Evolutionary conservation across 371 early-diverging fungal species (phyloP).

Genomic region (Syncephalastrum contaminatum): DNA sequence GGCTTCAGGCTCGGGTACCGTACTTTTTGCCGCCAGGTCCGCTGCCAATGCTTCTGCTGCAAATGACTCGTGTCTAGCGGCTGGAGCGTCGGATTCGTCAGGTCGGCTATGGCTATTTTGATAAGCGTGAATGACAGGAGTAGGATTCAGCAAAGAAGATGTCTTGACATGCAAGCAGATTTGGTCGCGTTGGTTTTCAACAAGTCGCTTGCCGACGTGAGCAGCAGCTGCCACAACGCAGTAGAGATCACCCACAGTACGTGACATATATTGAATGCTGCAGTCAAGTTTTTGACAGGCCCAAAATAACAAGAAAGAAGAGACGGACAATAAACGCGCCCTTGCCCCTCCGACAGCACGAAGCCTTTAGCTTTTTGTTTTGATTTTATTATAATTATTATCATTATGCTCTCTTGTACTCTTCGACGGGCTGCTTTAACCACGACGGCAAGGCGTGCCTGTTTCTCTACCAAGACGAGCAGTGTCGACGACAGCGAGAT

Average conservation of each 20-base stretch:
- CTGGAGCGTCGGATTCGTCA: not conserved
- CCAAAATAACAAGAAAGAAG: not conserved
- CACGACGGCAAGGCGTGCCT: no score
- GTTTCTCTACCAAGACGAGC: no score
- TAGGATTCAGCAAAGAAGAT: conserved; percentile 41
- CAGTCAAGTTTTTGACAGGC: not conserved
- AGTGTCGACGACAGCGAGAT: conserved; percentile 73
- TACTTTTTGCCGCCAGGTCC: not conserved
- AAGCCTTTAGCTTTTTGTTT: no score
- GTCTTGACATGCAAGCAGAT: conserved; percentile 41
- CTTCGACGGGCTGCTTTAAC: no score
- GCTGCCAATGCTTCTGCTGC: not conserved
- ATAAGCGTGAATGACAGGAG: conserved; percentile 15
- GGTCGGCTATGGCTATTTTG: not conserved
- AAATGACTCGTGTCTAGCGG: not conserved
- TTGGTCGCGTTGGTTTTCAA: conserved; percentile 32
- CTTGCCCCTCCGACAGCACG: no score
- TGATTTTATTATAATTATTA: no score
- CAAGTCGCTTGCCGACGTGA: conserved; percentile 23
- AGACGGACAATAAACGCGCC: no score
- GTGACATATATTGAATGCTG: conserved; percentile 17
- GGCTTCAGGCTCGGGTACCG: not conserved
- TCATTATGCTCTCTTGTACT: no score
- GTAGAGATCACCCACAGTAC: conserved; percentile 36
- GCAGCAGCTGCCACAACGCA: conserved; percentile 33